Conservation (phyloP, 2,329 filamentous ascomycete genomes). For the Exophiala phaeomuriformis region DNA sequence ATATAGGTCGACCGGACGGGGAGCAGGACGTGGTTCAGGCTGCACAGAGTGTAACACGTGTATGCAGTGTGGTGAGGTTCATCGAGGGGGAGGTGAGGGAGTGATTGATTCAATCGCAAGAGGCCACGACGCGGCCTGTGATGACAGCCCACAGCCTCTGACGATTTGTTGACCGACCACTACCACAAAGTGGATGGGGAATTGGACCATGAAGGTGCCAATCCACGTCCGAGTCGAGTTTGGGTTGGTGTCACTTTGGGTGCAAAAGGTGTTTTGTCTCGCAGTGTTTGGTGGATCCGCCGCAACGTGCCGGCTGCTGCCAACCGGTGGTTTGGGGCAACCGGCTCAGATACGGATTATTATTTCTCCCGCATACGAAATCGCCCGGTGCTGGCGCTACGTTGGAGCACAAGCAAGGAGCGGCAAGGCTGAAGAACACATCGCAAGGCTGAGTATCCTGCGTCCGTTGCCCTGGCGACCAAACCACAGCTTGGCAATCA, state of each 20-base stretch:
- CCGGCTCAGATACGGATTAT: background rate
- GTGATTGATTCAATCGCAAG: conserved; percentile 7
- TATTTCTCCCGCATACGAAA: background rate
- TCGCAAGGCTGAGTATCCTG: background rate
- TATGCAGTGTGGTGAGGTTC: conserved; percentile 9
- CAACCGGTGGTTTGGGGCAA: conserved; percentile 1
- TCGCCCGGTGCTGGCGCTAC: background rate
- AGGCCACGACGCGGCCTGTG: conserved; percentile 10
- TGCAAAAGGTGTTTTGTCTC: background rate
- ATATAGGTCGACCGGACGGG: background rate
- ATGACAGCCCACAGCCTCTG: background rate
- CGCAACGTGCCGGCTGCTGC: background rate
- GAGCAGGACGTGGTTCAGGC: background rate
- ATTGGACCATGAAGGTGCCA: too few relatives aligned
- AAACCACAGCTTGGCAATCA: background rate
- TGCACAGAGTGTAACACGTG: conserved; percentile 6
- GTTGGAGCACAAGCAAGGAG: background rate
- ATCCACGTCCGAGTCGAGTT: background rate
- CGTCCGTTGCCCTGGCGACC: background rate
- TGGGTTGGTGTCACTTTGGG: background rate
- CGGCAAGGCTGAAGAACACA: background rate
- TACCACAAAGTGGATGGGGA: too few relatives aligned
- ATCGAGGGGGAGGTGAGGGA: background rate
- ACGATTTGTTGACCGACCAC: background rate
- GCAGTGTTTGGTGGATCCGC: background rate